Conservation (phyloP, 495 filamentous ascomycete species). For the Echria macrotheca region DNA sequence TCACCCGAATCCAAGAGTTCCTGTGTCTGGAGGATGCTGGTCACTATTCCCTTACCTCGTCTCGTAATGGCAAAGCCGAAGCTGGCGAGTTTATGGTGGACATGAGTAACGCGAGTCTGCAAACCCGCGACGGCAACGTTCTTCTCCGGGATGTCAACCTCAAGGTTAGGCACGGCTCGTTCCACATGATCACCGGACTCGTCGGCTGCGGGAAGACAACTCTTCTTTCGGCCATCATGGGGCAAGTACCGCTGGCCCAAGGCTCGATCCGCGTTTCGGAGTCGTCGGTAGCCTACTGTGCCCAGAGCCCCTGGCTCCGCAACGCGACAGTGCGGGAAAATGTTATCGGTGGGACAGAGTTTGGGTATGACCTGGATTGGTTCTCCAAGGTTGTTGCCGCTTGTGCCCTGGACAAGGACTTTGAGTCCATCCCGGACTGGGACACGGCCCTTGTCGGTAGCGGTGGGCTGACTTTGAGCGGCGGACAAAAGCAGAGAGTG, state of each 20-base stretch:
- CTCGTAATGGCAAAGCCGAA: too few species aligned
- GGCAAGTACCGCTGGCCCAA: slow-evolving; percentile 10
- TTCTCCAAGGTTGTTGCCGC: slow-evolving; percentile 52
- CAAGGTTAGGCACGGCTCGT: neutral
- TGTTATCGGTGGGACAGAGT: slow-evolving; percentile 28
- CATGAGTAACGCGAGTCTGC: neutral
- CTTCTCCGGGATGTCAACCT: neutral
- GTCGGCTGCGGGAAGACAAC: slow-evolving; percentile 33
- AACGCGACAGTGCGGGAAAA: slow-evolving; percentile 32
- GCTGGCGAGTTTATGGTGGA: neutral
- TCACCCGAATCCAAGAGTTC: neutral
- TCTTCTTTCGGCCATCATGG: slow-evolving; percentile 30
- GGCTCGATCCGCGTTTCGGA: neutral
- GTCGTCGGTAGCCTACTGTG: slow-evolving; percentile 26
- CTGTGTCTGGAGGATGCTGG: neutral
- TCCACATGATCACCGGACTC: slow-evolving; percentile 23
- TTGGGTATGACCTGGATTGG: slow-evolving; percentile 49
- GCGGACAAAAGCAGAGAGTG: slow-evolving; percentile 60
- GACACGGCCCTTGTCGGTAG: slow-evolving; percentile 56
- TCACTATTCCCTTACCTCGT: too few species aligned
- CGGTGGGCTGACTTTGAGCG: slow-evolving; percentile 55
- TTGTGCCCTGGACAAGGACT: slow-evolving; percentile 52
- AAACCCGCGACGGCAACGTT: neutral
- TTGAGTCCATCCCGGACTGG: slow-evolving; percentile 42
- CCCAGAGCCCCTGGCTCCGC: slow-evolving; percentile 33